Evolutionary conservation across 768 basidiomycete genomes (phyloP).

Genomic region (Naganishia friedmannii): DNA sequence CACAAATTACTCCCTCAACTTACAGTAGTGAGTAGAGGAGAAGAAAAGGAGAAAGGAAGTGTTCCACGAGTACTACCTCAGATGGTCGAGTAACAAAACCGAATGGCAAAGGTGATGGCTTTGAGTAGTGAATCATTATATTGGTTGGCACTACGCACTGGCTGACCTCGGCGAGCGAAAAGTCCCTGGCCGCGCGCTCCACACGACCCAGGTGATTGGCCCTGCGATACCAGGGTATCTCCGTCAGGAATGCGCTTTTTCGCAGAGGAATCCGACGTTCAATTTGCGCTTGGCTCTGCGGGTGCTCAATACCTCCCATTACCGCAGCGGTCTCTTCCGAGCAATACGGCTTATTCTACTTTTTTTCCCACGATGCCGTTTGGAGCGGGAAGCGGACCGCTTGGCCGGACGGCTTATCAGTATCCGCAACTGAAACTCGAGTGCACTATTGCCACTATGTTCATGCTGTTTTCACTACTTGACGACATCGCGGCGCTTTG

Average conservation of each 20-base stretch:
- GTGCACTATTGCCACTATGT: neutral
- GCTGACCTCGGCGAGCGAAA: constrained; percentile 19
- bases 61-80: constrained; percentile 24
- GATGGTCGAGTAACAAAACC: neutral
- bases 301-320: neutral
- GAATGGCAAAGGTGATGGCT: neutral
- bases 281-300: neutral
- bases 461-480: constrained; percentile 11
- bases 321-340: constrained; percentile 13
- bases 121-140: constrained; percentile 9
- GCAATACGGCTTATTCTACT: neutral
- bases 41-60: constrained; percentile 15
- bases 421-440: constrained; percentile 18
- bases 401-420: neutral
- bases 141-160: constrained; percentile 15
- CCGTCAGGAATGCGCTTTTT: constrained; percentile 20
- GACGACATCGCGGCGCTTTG: neutral
- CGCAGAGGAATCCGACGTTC: neutral
- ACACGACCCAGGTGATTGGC: constrained; percentile 19
- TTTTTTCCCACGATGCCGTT: constrained; percentile 15
- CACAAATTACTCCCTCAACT: neutral
- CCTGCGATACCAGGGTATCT: constrained; percentile 2
- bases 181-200: neutral
- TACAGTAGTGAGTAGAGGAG: constrained; percentile 27
- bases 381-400: neutral